phyloP scores from a whole-genome alignment of 352 stramenopile species.

The Phytophthora ramorum region DNA sequence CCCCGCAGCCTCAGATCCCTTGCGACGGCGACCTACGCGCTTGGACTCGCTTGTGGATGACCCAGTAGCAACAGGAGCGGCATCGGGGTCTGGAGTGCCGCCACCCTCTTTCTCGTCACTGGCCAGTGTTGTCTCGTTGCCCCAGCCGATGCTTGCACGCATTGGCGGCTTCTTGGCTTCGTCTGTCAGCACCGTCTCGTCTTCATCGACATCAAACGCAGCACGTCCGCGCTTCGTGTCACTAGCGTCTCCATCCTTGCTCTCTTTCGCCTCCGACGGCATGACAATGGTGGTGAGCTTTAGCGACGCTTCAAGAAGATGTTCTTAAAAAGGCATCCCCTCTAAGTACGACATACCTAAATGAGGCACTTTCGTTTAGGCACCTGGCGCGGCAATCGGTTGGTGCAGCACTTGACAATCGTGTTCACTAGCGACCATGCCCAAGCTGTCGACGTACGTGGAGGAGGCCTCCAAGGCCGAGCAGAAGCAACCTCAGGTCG shows the following conservation, averaged over 20 bases:
- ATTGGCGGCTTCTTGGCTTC: constrained; percentile 58
- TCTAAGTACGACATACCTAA: no score
- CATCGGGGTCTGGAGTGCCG: constrained; percentile 15
- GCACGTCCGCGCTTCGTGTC: constrained; percentile 28
- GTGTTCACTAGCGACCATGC: constrained; percentile 18
- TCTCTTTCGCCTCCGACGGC: constrained; percentile 36
- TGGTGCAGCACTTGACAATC: constrained; percentile 12
- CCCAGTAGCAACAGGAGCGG: constrained; percentile 14
- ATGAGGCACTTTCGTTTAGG: no score
- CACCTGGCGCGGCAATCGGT: constrained; percentile 8
- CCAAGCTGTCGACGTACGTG: constrained; percentile 7
- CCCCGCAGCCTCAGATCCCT: constrained; percentile 48
- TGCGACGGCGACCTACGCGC: constrained; percentile 59
- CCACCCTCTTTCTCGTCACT: constrained; percentile 38
- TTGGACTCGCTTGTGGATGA: constrained; percentile 50
- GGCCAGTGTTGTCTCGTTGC: constrained; percentile 40
- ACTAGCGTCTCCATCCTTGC: constrained; percentile 26
- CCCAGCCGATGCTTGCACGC: constrained; percentile 71
- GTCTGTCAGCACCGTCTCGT: constrained; percentile 46
- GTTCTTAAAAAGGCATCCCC: no score
- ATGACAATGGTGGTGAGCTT: constrained; percentile 15
- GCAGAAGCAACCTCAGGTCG: constrained; percentile 5
- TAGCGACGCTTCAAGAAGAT: constrained; percentile 30
- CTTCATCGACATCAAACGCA: constrained; percentile 60
- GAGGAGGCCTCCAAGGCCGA: background rate